phyloP scores from a whole-genome alignment of 2,329 filamentous ascomycete genomes.

The Curvularia hawaiiensis region DNA sequence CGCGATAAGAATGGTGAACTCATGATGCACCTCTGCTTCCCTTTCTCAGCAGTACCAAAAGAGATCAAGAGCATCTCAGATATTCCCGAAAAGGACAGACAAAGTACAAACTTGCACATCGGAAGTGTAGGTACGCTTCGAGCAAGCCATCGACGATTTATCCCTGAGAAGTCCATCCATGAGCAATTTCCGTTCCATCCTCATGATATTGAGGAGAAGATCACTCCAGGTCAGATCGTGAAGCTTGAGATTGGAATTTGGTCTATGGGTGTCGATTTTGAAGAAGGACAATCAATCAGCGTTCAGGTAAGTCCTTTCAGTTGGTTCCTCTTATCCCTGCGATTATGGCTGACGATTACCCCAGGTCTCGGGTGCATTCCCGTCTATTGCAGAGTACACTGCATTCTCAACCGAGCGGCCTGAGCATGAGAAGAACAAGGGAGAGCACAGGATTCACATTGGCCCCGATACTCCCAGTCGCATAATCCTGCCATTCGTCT shows the following conservation, averaged over 20 bases:
- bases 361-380: constrained; percentile 28
- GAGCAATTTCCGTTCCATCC: constrained; percentile 45
- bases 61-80: constrained; percentile 55
- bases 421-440: constrained; percentile 51
- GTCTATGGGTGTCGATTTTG: constrained; percentile 54
- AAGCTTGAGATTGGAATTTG: constrained; percentile 57
- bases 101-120: constrained; percentile 50
- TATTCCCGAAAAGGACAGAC: constrained; percentile 57
- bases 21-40: constrained; percentile 44
- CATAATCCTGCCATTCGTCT: constrained; percentile 48
- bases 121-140: constrained; percentile 53
- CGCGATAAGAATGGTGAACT: constrained; percentile 50
- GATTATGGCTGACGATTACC: not conserved
- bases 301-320: constrained; percentile 13
- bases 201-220: constrained; percentile 50
- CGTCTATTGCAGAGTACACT: constrained; percentile 47
- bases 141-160: constrained; percentile 51
- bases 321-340: no score
- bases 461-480: constrained; percentile 47
- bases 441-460: constrained; percentile 47
- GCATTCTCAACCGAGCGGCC: constrained; percentile 46
- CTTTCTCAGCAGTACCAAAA: constrained; percentile 42
- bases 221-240: constrained; percentile 50
- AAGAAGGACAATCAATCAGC: constrained; percentile 47
- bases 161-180: constrained; percentile 26